Percentiles rank a stretch among this genome's conserved stretches.
Conservation (phyloP, 345 rosid species). For the Kandelia obovata region DNA sequence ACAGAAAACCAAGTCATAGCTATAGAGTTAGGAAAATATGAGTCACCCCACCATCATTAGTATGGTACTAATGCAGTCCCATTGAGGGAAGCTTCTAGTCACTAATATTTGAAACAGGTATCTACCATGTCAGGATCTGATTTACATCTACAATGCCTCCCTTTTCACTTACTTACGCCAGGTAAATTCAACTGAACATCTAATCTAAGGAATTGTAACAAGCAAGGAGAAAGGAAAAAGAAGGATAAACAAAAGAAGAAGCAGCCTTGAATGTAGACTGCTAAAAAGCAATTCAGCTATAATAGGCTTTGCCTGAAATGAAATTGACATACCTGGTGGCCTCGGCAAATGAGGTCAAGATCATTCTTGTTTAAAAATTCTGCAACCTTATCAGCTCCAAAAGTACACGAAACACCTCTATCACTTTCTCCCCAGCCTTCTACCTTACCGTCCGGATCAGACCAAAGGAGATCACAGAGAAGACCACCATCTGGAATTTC, state of each 20-base stretch:
- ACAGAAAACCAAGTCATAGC: not conserved
- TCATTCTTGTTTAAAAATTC: slow-evolving; percentile 89
- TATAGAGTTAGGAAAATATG: too few relatives aligned
- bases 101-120: not conserved
- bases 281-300: not conserved
- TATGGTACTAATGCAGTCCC: not conserved
- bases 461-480: slow-evolving; percentile 95
- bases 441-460: slow-evolving; percentile 73
- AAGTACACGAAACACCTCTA: slow-evolving; percentile 86
- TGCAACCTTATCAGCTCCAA: slow-evolving; percentile 76
- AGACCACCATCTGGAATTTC: slow-evolving; percentile 93
- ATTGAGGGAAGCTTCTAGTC: not conserved
- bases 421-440: slow-evolving; percentile 90
- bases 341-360: slow-evolving; percentile 94
- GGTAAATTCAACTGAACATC: not conserved
- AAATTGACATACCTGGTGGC: slow-evolving; percentile 73
- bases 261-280: not conserved
- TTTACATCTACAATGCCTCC: not conserved
- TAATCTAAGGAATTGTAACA: not conserved
- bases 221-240: not conserved
- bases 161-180: not conserved
- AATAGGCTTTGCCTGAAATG: not conserved
- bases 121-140: slow-evolving; percentile 1
- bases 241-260: not conserved
- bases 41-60: not conserved